Conservation (phyloP, 2,329 filamentous ascomycete genomes). For the Sporothrix variecibatus region DNA sequence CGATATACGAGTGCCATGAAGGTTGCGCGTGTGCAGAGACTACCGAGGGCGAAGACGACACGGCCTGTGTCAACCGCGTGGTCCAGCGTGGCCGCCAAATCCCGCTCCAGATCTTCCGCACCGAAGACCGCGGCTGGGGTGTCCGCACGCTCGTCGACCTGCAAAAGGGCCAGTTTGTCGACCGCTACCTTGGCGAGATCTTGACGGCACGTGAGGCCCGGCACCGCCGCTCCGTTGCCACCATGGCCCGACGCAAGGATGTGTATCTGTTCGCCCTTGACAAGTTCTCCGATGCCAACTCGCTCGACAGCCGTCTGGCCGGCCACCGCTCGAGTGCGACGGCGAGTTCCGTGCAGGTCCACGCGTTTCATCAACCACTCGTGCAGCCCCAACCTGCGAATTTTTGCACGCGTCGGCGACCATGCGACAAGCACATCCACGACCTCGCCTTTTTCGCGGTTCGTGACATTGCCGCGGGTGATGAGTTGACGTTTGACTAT, state of each 20-base stretch:
- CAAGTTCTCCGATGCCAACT: constrained; percentile 67
- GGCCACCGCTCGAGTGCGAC: constrained; percentile 62
- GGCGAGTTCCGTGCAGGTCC: constrained; percentile 78
- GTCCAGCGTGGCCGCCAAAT: constrained; percentile 73
- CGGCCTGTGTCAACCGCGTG: constrained; percentile 69
- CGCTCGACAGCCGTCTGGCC: constrained; percentile 57
- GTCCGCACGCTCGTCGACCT: constrained; percentile 67
- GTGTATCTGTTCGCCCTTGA: constrained; percentile 81
- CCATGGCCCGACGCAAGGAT: constrained; percentile 64
- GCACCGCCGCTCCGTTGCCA: constrained; percentile 59
- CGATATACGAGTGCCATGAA: constrained; percentile 80
- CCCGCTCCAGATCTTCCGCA: constrained; percentile 75
- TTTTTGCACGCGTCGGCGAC: constrained; percentile 78
- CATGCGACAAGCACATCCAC: constrained; percentile 74
- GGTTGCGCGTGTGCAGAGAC: constrained; percentile 62
- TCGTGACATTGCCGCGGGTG: constrained; percentile 62
- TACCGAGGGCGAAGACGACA: neutral
- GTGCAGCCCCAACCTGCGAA: constrained; percentile 75
- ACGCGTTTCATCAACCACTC: constrained; percentile 83
- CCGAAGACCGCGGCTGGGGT: constrained; percentile 73
- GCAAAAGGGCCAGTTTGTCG: constrained; percentile 73
- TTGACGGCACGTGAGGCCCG: constrained; percentile 67
- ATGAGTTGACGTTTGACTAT: constrained; percentile 81
- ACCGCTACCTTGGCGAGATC: constrained; percentile 74
- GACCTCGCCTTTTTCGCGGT: constrained; percentile 76